A percentile compares a stretch with the other conserved stretches of the same genome.
Conservation (phyloP, 768 basidiomycete species). For the Leccinellum luteum region DNA sequence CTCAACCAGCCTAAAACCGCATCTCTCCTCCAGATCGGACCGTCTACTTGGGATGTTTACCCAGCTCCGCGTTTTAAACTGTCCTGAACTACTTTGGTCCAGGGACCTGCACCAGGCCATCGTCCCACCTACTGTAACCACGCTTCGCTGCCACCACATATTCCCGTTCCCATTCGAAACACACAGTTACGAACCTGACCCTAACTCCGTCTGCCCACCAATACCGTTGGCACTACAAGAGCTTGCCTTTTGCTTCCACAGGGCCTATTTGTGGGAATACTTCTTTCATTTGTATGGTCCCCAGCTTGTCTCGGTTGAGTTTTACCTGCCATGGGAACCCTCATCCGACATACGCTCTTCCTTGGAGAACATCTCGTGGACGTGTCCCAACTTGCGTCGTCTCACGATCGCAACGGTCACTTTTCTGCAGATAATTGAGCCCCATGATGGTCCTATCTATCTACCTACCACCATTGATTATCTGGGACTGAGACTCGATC, state of each 20-base stretch:
- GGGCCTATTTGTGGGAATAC: background rate
- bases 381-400: slow-evolving; percentile 18
- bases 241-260: background rate
- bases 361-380: slow-evolving; percentile 6
- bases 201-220: background rate
- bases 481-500: slow-evolving; percentile 11
- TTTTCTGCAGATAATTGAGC: slow-evolving; percentile 1
- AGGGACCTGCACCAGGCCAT: background rate
- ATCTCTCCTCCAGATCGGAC: background rate
- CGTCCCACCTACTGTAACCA: background rate
- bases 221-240: background rate
- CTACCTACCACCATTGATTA: slow-evolving; percentile 13
- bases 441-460: background rate
- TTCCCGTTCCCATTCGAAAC: background rate
- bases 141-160: background rate
- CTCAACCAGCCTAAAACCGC: background rate
- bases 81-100: background rate
- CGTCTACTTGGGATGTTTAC: background rate
- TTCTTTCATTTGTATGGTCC: background rate
- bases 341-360: background rate
- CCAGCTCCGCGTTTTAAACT: background rate
- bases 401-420: slow-evolving; percentile 15
- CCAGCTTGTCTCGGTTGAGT: background rate
- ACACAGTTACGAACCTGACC: background rate
- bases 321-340: background rate